These are phyloP conservation scores for Venturia nashicola DNA, from an alignment of 2,329 filamentous ascomycete genomes.

Conservation along the genomic window DNA sequence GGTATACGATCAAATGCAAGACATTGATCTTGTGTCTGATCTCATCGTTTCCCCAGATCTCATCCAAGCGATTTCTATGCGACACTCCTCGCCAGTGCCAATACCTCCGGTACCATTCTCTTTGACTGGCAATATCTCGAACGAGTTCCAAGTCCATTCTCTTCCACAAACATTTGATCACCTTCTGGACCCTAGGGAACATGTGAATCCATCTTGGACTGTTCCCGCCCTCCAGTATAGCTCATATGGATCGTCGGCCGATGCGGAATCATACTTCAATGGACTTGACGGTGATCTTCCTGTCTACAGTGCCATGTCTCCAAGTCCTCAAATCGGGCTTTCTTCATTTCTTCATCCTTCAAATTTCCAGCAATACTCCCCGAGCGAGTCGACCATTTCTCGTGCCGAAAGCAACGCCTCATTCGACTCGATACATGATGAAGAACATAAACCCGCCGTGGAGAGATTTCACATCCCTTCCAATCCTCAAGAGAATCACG, in stretches of 20 bases:
- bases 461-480: not conserved
- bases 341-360: not conserved
- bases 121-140: not conserved
- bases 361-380: not conserved
- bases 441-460: not conserved
- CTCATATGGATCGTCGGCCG: not conserved
- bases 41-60: not conserved
- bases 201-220: not conserved
- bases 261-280: not conserved
- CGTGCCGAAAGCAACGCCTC: not conserved
- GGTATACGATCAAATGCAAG: not conserved
- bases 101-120: not conserved
- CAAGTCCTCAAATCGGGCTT: not conserved
- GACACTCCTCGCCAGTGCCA: not conserved
- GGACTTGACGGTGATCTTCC: not conserved
- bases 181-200: not conserved
- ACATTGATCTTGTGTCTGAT: not conserved
- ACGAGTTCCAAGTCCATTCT: not conserved
- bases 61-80: not conserved
- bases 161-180: not conserved
- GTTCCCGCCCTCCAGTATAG: not conserved
- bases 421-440: not conserved
- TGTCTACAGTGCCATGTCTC: not conserved
- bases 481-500: not conserved
- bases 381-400: not conserved